phyloP scores from a whole-genome alignment of 2,329 filamentous ascomycete species.

The Aureobasidium lini region DNA sequence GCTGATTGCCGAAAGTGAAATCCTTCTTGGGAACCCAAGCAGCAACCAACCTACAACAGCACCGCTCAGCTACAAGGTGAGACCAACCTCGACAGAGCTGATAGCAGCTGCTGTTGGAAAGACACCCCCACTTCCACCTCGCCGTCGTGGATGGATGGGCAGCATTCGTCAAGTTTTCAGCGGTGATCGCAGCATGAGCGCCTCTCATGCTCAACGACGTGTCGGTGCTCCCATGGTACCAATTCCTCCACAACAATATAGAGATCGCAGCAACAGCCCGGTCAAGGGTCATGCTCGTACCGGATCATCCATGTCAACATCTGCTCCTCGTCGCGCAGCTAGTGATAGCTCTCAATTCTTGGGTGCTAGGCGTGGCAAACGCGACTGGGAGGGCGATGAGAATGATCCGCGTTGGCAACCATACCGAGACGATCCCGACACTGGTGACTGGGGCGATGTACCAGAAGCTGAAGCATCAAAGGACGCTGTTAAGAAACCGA shows the following conservation, averaged over 20 bases:
- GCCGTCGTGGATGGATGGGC: constrained; percentile 24
- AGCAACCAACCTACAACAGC: background rate
- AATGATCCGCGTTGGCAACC: constrained; percentile 19
- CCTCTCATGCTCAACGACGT: constrained; percentile 5
- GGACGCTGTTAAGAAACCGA: background rate
- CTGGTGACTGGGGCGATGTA: constrained; percentile 29
- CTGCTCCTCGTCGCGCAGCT: constrained; percentile 33
- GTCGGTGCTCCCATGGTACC: constrained; percentile 18
- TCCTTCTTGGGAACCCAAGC: background rate
- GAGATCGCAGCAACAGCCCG: constrained; percentile 15
- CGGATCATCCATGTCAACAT: constrained; percentile 1
- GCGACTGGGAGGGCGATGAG: constrained; percentile 28
- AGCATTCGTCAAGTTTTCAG: constrained; percentile 23
- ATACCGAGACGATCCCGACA: constrained; percentile 27
- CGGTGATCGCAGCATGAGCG: constrained; percentile 24
- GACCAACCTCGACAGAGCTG: constrained; percentile 4
- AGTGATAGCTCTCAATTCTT: constrained; percentile 37
- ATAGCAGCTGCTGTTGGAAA: constrained; percentile 2
- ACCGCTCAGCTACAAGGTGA: background rate
- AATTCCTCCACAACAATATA: constrained; percentile 10
- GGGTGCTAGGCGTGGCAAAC: constrained; percentile 34
- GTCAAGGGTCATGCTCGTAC: background rate
- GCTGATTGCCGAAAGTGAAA: constrained; percentile 6
- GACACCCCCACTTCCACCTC: background rate
- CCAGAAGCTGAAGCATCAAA: background rate